Conservation (phyloP, 768 basidiomycete genomes). For the Vishniacozyma victoriae region DNA sequence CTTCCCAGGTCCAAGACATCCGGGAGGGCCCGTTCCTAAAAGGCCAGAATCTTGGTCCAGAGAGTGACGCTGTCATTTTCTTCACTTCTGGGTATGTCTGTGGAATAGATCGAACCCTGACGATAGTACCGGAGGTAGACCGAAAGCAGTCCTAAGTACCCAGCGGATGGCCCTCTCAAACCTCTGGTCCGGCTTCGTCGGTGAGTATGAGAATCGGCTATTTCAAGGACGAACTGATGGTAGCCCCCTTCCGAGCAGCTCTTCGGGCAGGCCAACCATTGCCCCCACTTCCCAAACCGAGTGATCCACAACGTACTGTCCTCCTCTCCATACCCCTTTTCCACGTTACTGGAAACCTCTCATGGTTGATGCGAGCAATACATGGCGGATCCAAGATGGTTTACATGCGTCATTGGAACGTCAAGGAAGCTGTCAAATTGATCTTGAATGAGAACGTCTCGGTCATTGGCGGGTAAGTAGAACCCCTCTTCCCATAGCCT, state of each 20-base stretch:
- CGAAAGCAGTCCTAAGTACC: constrained; percentile 40
- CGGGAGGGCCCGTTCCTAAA: too few relatives aligned
- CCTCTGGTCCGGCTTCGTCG: constrained; percentile 37
- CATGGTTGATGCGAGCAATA: constrained; percentile 39
- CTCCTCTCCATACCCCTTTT: constrained; percentile 40
- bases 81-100: constrained; percentile 35
- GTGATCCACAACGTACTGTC: constrained; percentile 29
- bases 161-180: constrained; percentile 40
- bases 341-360: constrained; percentile 41
- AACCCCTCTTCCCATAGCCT: not conserved
- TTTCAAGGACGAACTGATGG: not conserved
- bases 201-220: constrained; percentile 13
- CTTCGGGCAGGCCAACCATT: constrained; percentile 27
- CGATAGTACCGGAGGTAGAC: constrained; percentile 30
- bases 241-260: constrained; percentile 35
- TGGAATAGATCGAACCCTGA: not conserved
- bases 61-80: constrained; percentile 39
- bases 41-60: constrained; percentile 21
- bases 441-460: constrained; percentile 28
- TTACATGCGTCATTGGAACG: constrained; percentile 30
- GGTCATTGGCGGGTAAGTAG: constrained; percentile 36
- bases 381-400: constrained; percentile 38
- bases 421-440: constrained; percentile 22
- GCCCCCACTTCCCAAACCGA: constrained; percentile 20
- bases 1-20: too few relatives aligned